Evolutionary conservation across 768 basidiomycete genomes (phyloP).

Genomic region (Boletus coccyginus): DNA sequence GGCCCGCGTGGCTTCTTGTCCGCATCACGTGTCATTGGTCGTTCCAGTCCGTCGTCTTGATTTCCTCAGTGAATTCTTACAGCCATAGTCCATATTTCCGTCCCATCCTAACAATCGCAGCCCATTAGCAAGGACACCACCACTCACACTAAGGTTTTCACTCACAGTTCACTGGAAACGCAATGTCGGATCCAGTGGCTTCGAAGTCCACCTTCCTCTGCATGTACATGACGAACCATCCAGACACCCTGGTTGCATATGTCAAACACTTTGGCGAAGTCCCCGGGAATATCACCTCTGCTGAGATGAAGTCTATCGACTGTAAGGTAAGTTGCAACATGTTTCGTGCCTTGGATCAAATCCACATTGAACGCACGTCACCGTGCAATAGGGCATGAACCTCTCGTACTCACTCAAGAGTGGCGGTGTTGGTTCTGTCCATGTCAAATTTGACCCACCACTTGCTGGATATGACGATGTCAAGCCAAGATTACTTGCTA

Average conservation of each 20-base stretch:
- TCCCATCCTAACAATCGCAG: not conserved
- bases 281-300: conserved; percentile 49
- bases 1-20: too few relatives aligned
- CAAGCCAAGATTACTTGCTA: conserved; percentile 72
- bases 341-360: not conserved
- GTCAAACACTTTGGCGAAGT: conserved; percentile 75
- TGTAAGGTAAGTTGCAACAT: conserved; percentile 45
- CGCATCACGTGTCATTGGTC: not conserved
- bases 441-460: conserved; percentile 66
- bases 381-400: conserved; percentile 56
- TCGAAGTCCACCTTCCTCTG: conserved; percentile 72
- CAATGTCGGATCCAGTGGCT: conserved; percentile 71
- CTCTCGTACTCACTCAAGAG: conserved; percentile 58
- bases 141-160: not conserved
- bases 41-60: too few relatives aligned
- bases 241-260: conserved; percentile 82
- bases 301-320: conserved; percentile 69
- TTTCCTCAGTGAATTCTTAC: not conserved
- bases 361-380: not conserved
- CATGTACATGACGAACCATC: conserved; percentile 84
- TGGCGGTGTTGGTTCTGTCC: conserved; percentile 43
- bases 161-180: not conserved
- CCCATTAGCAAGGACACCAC: not conserved
- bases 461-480: conserved; percentile 76
- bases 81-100: not conserved